These are phyloP conservation scores for Tuber indicum DNA, from an alignment of 495 filamentous ascomycete species.

Conservation along the genomic window DNA sequence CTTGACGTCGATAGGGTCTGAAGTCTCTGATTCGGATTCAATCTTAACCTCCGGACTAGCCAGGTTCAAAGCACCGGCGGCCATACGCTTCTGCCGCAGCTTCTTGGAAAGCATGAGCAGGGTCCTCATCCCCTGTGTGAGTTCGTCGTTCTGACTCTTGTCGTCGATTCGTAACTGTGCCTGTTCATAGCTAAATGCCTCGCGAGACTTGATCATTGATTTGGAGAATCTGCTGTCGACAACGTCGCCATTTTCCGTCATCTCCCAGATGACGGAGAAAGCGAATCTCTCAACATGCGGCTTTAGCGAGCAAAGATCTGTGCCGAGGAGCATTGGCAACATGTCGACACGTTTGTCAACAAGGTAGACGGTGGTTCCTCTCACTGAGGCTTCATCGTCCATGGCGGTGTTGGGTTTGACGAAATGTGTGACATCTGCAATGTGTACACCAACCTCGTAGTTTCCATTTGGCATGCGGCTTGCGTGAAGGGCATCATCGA, in stretches of 20 bases:
- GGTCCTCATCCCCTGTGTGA: constrained; percentile 83
- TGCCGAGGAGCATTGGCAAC: constrained; percentile 91
- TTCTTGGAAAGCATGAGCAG: constrained; percentile 86
- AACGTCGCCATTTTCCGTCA: constrained; percentile 76
- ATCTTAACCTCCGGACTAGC: constrained; percentile 93
- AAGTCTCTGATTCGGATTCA: constrained; percentile 87
- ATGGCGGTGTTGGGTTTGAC: constrained; percentile 96
- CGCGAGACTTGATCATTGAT: constrained; percentile 94
- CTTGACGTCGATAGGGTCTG: constrained; percentile 92
- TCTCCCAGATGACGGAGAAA: constrained; percentile 92
- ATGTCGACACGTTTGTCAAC: constrained; percentile 99
- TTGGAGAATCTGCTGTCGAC: constrained; percentile 80
- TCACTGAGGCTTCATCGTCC: constrained; percentile 86
- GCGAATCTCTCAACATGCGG: constrained; percentile 96
- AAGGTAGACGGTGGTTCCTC: constrained; percentile 93
- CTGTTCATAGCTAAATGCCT: constrained; percentile 96
- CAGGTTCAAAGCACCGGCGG: constrained; percentile 88
- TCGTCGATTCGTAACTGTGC: constrained; percentile 93
- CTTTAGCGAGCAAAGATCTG: constrained; percentile 92
- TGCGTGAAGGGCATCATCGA: constrained; percentile 94
- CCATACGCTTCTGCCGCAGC: constrained; percentile 90
- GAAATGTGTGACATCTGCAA: constrained; percentile 96
- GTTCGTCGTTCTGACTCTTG: constrained; percentile 63
- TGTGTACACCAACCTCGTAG: constrained; percentile 95
- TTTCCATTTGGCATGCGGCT: constrained; percentile 82